Conservation (phyloP, 1,284 basidiomycete species). For the Xanthoconium separans region DNA sequence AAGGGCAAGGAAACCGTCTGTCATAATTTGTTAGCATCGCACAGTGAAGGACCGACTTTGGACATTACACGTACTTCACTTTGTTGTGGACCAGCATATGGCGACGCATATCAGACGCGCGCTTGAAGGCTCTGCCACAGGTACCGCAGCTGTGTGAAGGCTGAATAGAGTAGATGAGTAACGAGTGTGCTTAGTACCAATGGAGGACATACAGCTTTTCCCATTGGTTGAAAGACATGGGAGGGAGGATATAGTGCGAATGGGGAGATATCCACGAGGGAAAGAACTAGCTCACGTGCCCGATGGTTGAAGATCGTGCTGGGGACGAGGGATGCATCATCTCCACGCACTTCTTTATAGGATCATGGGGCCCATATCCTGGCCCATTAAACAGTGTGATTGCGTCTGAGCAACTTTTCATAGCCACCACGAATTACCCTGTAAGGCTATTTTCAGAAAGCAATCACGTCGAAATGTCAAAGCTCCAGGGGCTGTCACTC, state of each 20-base stretch:
- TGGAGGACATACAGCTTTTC: slow-evolving; percentile 1
- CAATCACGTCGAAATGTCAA: slow-evolving; percentile 21
- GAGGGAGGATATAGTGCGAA: background rate
- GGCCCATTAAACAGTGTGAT: slow-evolving; percentile 18
- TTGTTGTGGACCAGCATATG: slow-evolving; percentile 21
- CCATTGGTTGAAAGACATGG: background rate
- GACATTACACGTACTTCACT: slow-evolving; percentile 11
- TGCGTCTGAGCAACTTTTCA: slow-evolving; percentile 23
- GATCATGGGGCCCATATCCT: slow-evolving; percentile 3
- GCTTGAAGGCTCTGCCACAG: slow-evolving; percentile 13
- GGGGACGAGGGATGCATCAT: background rate
- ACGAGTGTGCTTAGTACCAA: background rate
- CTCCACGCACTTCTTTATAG: slow-evolving; percentile 17
- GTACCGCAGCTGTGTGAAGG: background rate
- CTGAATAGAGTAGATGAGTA: slow-evolving; percentile 11
- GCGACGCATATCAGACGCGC: slow-evolving; percentile 19
- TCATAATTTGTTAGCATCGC: slow-evolving; percentile 3
- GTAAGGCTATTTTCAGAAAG: slow-evolving; percentile 15
- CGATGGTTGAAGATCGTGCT: background rate
- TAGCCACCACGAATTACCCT: slow-evolving; percentile 21
- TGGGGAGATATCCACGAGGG: background rate
- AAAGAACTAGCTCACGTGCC: background rate
- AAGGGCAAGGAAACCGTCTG: slow-evolving; percentile 30
- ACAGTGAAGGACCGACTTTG: background rate
- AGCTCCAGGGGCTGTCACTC: slow-evolving; percentile 20